Conservation (phyloP, 2,329 filamentous ascomycete genomes). For the Diaporthe vaccinii region DNA sequence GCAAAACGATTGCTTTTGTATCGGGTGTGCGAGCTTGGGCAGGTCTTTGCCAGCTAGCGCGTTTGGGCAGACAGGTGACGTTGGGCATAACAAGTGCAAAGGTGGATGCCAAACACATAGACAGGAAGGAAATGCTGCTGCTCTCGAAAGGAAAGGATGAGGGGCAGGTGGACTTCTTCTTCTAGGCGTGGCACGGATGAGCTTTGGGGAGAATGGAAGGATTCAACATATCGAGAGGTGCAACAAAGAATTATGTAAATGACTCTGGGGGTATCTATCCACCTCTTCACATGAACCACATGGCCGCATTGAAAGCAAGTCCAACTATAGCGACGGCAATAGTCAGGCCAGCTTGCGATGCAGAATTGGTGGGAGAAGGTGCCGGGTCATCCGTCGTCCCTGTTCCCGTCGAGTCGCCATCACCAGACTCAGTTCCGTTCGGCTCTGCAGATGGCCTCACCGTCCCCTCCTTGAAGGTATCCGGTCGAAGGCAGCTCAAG, state of each 20-base stretch:
- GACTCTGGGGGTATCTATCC: background rate
- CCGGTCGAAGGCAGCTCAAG: background rate
- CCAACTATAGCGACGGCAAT: background rate
- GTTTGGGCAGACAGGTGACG: background rate
- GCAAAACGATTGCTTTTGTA: background rate
- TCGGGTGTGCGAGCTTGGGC: background rate
- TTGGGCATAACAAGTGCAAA: background rate
- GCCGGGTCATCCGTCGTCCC: background rate
- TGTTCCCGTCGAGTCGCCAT: background rate
- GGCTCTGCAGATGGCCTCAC: background rate
- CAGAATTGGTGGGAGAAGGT: slow-evolving; percentile 3
- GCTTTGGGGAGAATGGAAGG: background rate
- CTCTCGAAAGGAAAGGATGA: background rate
- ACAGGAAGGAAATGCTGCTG: too few species aligned
- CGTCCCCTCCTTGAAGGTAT: slow-evolving; percentile 13
- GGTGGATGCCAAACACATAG: background rate
- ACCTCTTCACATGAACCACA: background rate
- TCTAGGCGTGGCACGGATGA: background rate
- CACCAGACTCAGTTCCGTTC: background rate
- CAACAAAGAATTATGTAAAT: background rate
- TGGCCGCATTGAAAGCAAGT: background rate
- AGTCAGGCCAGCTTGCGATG: background rate
- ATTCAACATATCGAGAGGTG: background rate
- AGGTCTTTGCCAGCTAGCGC: background rate
- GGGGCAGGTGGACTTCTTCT: background rate